phyloP scores from a whole-genome alignment of 2,329 filamentous ascomycete genomes.

The Cladosporium sp. region DNA sequence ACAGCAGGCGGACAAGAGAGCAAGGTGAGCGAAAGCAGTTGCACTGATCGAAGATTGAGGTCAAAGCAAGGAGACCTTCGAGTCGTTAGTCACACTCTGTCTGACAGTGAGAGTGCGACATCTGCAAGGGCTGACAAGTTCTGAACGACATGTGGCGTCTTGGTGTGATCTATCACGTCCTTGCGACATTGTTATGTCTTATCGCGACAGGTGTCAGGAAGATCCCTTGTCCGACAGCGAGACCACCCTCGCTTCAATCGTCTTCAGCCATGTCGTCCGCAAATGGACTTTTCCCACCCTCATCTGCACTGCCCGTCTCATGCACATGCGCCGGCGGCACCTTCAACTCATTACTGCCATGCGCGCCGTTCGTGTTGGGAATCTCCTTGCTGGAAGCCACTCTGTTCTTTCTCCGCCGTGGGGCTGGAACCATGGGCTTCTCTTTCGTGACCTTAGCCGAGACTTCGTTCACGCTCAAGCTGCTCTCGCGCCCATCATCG shows the following conservation, averaged over 20 bases:
- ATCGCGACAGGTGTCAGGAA: constrained; percentile 10
- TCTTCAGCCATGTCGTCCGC: constrained; percentile 20
- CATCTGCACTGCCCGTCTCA: constrained; percentile 5
- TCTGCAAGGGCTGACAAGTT: constrained; percentile 14
- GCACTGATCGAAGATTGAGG: neutral
- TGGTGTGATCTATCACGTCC: constrained; percentile 6
- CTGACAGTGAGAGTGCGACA: constrained; percentile 10
- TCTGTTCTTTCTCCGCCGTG: constrained; percentile 58
- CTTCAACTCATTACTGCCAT: constrained; percentile 12
- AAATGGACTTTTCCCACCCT: constrained; percentile 18
- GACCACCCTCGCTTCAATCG: neutral
- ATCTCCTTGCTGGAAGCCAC: constrained; percentile 9
- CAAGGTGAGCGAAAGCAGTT: neutral
- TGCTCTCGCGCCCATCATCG: constrained; percentile 67
- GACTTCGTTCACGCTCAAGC: constrained; percentile 73
- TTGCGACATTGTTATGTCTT: constrained; percentile 10
- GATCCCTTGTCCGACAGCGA: constrained; percentile 3
- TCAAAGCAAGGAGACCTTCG: constrained; percentile 10
- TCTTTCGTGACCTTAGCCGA: constrained; percentile 69
- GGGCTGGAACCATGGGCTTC: constrained; percentile 79
- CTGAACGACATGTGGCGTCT: constrained; percentile 15
- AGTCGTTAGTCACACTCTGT: constrained; percentile 15
- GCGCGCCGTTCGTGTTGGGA: constrained; percentile 7
- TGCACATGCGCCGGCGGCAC: constrained; percentile 10
- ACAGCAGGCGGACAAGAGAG: neutral